Conservation (phyloP, 1,284 basidiomycete genomes). For the Wolfiporia cocos region DNA sequence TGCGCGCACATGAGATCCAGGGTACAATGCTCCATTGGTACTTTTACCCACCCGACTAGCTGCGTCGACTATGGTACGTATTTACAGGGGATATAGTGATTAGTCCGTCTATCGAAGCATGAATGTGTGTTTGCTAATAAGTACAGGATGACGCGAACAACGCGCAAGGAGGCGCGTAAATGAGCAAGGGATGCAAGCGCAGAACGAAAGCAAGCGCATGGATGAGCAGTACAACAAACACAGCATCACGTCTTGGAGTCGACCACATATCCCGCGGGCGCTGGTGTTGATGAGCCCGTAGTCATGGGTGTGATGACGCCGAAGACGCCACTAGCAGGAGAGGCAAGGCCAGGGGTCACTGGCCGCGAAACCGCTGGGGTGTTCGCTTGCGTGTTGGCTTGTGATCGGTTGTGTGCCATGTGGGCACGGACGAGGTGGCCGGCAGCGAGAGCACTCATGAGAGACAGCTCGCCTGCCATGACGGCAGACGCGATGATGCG, state of each 20-base stretch:
- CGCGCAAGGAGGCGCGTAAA: neutral
- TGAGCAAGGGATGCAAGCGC: neutral
- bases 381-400: slow-evolving; percentile 50
- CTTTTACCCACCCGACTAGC: too few species aligned
- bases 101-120: neutral
- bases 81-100: slow-evolving; percentile 1
- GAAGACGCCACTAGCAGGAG: slow-evolving; percentile 4
- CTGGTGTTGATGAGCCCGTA: slow-evolving; percentile 4
- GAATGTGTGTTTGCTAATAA: neutral
- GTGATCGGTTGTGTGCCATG: slow-evolving; percentile 78
- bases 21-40: too few species aligned
- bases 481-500: slow-evolving; percentile 85
- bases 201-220: slow-evolving; percentile 1
- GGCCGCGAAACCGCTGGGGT: slow-evolving; percentile 63
- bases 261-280: slow-evolving; percentile 4
- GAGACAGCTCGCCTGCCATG: slow-evolving; percentile 91
- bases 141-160: slow-evolving; percentile 6
- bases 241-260: slow-evolving; percentile 5
- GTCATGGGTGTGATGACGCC: slow-evolving; percentile 8
- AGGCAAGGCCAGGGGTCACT: slow-evolving; percentile 44
- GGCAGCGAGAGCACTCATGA: slow-evolving; percentile 86
- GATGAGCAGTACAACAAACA: neutral
- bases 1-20: too few species aligned
- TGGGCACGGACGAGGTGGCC: slow-evolving; percentile 90
- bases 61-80: too few species aligned